phyloP scores from a whole-genome alignment of 805 yeast species.

The Pichia manshurica region DNA sequence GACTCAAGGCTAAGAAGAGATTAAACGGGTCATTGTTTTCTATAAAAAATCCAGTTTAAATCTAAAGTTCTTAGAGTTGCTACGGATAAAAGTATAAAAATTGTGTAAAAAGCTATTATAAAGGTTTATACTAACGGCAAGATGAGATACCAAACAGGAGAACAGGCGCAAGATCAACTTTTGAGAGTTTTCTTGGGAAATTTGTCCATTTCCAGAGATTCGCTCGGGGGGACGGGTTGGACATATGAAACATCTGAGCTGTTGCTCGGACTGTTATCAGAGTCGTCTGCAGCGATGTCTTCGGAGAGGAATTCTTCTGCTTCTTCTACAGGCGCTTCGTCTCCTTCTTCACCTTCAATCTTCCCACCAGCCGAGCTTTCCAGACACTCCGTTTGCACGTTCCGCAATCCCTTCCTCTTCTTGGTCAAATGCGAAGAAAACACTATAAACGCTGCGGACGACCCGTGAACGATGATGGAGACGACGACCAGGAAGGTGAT shows the following conservation, averaged over 20 bases:
- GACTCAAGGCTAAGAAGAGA: constrained; percentile 49
- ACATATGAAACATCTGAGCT: no score
- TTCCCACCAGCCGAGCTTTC: neutral
- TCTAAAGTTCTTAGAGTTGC: neutral
- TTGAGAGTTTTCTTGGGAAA: no score
- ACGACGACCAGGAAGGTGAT: constrained; percentile 45
- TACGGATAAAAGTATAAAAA: no score
- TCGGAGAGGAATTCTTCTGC: no score
- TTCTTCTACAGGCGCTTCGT: neutral
- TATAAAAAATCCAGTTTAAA: constrained; percentile 4
- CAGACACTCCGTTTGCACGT: neutral
- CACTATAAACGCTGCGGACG: constrained; percentile 49
- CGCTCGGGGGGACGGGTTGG: no score
- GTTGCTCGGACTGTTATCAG: neutral
- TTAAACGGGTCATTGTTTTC: neutral
- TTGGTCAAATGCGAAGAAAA: constrained; percentile 41
- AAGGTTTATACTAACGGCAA: neutral
- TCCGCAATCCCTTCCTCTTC: neutral
- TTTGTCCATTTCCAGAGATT: no score
- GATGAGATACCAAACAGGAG: no score
- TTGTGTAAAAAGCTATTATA: neutral
- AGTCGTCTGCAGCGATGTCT: neutral
- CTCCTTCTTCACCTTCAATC: neutral
- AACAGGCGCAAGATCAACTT: no score
- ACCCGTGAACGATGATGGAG: constrained; percentile 52